Evolutionary conservation across 441 rosid species (phyloP), one percentile per base, ranked within the genome.

Genomic region (Euphorbia schlechtendalii): DNA sequence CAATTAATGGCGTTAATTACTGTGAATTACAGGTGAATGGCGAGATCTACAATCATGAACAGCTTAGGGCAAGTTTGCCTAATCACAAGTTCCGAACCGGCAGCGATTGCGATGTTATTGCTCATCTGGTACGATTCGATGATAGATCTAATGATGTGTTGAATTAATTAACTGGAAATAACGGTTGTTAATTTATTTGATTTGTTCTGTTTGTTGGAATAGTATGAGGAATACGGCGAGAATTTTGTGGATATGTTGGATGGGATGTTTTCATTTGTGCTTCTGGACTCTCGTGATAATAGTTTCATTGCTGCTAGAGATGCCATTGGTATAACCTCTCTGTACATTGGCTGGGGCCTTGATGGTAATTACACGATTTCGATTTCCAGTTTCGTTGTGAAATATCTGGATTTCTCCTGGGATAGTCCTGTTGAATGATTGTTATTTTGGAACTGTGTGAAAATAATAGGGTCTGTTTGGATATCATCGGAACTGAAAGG

Each of bases 191-290:
- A 65, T 27, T 45, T 57, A 8, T 9, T 0, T 10, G 7, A 5
- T 51, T 13, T 2, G 18, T 8, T 36, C 5, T 18, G n/a, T 41
- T 15, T 48, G 17, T 41, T 41, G 8, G 9, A 40, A 43, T 49
- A 92, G 96, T 92, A 92, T 25, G 98, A 92, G 74, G 98, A 92
- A 71, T 54, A 86, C 74, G 96, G 96, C 17, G 96, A 83, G 74
- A 74, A 77, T 20, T 92, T 89, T 66, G 85, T 88, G 65, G 90
- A 86, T 65, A 87, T 86, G 96, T 74, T 92, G 83, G 98, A 89
- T 64, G 96, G 98, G 43, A 83, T 92, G 71, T 92, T 92, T 76
- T 89, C 96, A 3, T 86, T 92, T 61, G 98, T 92, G 77, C 78
- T 92, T 73, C 61, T 92, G 58, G 93, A 92, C 67, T 87, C 90